Evolutionary conservation across 2,329 filamentous ascomycete genomes (phyloP).

Genomic region (Claviceps digitariae): DNA sequence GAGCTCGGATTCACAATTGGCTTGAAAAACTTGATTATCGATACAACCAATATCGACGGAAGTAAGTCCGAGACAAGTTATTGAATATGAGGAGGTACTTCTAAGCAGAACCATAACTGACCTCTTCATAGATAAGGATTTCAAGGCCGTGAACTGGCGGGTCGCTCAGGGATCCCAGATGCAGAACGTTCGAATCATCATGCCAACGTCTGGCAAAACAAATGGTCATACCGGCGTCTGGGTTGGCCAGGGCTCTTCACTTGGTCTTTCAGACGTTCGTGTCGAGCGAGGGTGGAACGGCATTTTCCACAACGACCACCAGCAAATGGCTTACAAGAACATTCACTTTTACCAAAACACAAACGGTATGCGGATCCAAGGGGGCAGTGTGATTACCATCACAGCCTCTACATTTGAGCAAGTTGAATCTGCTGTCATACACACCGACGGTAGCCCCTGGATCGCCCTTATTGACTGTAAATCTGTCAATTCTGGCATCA

Average conservation of each 20-base stretch:
- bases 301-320: conserved; percentile 28
- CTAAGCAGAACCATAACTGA: not conserved
- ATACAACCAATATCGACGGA: conserved; percentile 24
- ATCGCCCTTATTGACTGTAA: conserved; percentile 26
- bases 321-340: conserved; percentile 29
- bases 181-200: conserved; percentile 29
- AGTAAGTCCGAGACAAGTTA: conserved; percentile 6
- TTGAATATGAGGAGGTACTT: not conserved
- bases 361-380: conserved; percentile 17
- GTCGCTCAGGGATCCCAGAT: conserved; percentile 29
- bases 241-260: conserved; percentile 26
- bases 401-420: conserved; percentile 26
- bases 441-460: conserved; percentile 24
- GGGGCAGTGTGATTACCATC: conserved; percentile 25
- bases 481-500: conserved; percentile 28
- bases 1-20: conserved; percentile 28
- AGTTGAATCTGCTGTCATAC: conserved; percentile 21
- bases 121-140: conserved; percentile 12
- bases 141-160: conserved; percentile 29
- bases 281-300: conserved; percentile 29
- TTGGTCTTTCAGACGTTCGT: conserved; percentile 27
- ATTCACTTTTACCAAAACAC: conserved; percentile 30
- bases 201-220: conserved; percentile 21
- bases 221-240: conserved; percentile 27
- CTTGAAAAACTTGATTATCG: conserved; percentile 29